Evolutionary conservation across 2,329 filamentous ascomycete genomes (phyloP).

Genomic region (Pyricularia sp.): DNA sequence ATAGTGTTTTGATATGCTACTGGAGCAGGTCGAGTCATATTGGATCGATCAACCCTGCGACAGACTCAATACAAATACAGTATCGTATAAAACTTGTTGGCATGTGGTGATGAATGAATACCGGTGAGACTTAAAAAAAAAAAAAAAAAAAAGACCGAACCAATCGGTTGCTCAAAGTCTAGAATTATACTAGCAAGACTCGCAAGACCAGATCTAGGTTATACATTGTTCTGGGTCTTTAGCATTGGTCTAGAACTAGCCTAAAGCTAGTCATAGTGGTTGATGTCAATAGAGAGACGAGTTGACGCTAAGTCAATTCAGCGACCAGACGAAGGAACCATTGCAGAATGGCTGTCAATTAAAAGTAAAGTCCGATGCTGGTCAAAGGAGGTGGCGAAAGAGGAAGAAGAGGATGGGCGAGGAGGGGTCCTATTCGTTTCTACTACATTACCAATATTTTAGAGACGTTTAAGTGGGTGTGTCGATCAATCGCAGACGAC

Average conservation of each 20-base stretch:
- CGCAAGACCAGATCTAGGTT: too few relatives aligned
- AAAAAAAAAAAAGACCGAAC: too few relatives aligned
- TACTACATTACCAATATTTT: background rate
- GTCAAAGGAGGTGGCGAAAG: background rate
- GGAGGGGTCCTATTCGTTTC: background rate
- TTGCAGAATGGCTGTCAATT: background rate
- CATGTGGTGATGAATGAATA: too few relatives aligned
- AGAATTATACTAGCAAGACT: background rate
- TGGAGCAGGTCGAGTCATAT: background rate
- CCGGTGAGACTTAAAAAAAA: too few relatives aligned
- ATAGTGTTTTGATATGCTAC: background rate
- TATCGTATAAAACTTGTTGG: too few relatives aligned
- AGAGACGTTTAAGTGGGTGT: background rate
- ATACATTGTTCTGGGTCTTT: background rate
- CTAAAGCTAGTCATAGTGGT: background rate
- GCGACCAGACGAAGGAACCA: background rate
- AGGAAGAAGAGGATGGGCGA: background rate
- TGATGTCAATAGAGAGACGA: background rate
- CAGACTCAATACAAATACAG: background rate
- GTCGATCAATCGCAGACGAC: background rate
- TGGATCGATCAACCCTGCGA: background rate
- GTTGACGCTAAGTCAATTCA: background rate
- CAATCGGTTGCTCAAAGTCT: background rate
- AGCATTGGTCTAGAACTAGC: background rate
- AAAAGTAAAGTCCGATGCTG: background rate